These are phyloP conservation scores for Naganishia sp. DNA, from an alignment of 1,284 basidiomycete species.

Conservation along the genomic window DNA sequence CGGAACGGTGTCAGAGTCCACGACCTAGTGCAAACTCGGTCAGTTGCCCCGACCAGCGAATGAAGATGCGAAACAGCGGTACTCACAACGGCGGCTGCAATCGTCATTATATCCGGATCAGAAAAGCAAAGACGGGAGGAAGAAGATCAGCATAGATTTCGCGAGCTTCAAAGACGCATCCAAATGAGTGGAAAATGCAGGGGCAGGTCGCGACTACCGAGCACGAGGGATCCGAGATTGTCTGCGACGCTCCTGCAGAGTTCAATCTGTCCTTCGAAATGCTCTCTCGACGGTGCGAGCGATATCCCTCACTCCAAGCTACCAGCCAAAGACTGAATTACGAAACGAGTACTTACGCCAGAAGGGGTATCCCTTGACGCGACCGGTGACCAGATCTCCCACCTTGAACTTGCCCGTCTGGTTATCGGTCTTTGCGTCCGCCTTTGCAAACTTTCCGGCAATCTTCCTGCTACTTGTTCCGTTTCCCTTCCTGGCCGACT, in stretches of 20 bases:
- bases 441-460: constrained; percentile 17
- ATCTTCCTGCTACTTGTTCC: constrained; percentile 23
- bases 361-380: constrained; percentile 88
- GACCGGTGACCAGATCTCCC: constrained; percentile 84
- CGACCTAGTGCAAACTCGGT: constrained; percentile 5
- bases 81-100: constrained; percentile 15
- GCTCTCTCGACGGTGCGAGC: background rate
- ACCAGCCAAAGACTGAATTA: background rate
- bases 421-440: constrained; percentile 4
- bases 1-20: constrained; percentile 23
- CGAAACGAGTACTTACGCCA: constrained; percentile 62
- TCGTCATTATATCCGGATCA: background rate
- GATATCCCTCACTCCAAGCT: too few relatives aligned
- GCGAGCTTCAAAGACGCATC: background rate
- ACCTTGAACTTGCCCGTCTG: constrained; percentile 55
- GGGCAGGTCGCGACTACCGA: too few relatives aligned
- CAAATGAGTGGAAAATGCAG: background rate
- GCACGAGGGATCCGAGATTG: too few relatives aligned
- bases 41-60: background rate
- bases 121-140: too few relatives aligned
- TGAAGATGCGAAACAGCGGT: too few relatives aligned
- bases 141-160: too few relatives aligned
- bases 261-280: background rate
- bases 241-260: too few relatives aligned
- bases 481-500: constrained; percentile 4